Evolutionary conservation across 768 basidiomycete species (phyloP).

Genomic region (Collybiopsis luxurians): DNA sequence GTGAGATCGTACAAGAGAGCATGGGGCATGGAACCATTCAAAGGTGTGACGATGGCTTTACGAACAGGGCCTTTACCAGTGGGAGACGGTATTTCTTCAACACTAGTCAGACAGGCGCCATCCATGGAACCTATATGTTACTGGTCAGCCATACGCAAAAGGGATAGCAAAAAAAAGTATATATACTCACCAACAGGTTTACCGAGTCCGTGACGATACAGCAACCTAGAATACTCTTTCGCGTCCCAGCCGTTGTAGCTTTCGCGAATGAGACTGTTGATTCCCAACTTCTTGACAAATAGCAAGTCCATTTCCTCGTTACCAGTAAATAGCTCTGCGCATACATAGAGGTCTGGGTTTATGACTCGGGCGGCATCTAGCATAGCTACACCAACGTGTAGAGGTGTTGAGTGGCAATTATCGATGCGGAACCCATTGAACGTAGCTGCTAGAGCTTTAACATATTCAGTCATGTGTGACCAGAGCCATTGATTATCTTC

Average conservation of each 20-base stretch:
- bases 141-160: not conserved
- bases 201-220: constrained; percentile 88
- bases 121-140: constrained; percentile 83
- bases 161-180: constrained; percentile 1
- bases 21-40: constrained; percentile 87
- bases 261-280: constrained; percentile 93
- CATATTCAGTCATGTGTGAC: constrained; percentile 86
- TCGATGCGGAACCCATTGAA: constrained; percentile 98
- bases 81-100: constrained; percentile 77
- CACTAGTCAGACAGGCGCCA: constrained; percentile 72
- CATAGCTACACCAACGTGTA: constrained; percentile 94
- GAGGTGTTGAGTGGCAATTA: constrained; percentile 96
- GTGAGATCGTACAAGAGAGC: constrained; percentile 94
- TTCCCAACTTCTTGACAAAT: constrained; percentile 88
- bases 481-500: constrained; percentile 92
- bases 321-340: constrained; percentile 96
- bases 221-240: constrained; percentile 84
- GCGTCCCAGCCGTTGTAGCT: constrained; percentile 90
- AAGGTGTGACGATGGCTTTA: constrained; percentile 69
- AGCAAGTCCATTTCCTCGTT: constrained; percentile 89
- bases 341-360: constrained; percentile 93
- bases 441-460: constrained; percentile 69
- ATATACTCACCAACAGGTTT: constrained; percentile 80
- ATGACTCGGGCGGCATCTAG: constrained; percentile 87
- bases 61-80: constrained; percentile 79